Conservation (phyloP, 2,329 filamentous ascomycete species). For the Fusarium sp. region DNA sequence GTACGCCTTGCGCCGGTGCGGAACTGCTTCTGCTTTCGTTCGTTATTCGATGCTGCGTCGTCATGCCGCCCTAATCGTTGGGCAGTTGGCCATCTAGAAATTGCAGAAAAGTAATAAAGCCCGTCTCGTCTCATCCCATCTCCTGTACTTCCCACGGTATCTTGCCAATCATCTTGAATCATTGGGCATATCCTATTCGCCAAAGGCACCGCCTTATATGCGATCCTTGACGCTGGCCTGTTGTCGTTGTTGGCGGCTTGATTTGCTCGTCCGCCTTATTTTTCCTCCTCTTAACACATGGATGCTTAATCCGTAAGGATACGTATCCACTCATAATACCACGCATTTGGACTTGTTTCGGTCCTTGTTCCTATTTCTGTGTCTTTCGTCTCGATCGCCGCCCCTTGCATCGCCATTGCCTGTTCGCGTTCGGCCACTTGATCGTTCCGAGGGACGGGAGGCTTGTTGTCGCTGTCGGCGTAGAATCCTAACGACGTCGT, state of each 20-base stretch:
- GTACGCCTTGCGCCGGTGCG: conserved; percentile 55
- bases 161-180: conserved; percentile 41
- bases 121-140: conserved; percentile 25
- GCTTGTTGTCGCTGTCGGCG: conserved; percentile 79
- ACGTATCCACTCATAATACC: conserved; percentile 51
- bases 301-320: conserved; percentile 1
- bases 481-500: conserved; percentile 93
- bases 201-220: conserved; percentile 39
- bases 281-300: conserved; percentile 31
- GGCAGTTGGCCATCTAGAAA: conserved; percentile 44
- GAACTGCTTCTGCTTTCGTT: conserved; percentile 49
- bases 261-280: conserved; percentile 26
- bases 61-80: conserved; percentile 45
- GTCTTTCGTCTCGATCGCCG: conserved; percentile 49
- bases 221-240: conserved; percentile 31
- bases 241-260: conserved; percentile 27
- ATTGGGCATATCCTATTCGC: conserved; percentile 38
- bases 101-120: conserved; percentile 43
- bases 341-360: conserved; percentile 53
- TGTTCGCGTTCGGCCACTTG: conserved; percentile 53
- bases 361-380: conserved; percentile 50
- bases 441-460: conserved; percentile 52
- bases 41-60: conserved; percentile 50
- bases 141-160: conserved; percentile 38
- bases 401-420: conserved; percentile 52